phyloP scores from a whole-genome alignment of 2,329 filamentous ascomycete species.

The Blumeria graminis region DNA sequence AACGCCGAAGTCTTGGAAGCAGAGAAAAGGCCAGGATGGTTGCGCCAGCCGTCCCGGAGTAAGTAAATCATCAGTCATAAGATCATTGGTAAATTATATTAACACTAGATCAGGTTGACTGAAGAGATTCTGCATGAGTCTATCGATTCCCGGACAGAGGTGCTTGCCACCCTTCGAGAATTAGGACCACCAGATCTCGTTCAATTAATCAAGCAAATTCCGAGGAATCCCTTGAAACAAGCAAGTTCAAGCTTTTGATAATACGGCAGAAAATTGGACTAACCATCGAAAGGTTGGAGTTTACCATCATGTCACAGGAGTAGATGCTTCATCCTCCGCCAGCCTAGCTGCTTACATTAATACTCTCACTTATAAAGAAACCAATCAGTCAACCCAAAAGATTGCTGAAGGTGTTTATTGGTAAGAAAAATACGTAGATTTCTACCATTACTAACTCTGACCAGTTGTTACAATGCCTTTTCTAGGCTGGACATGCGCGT shows the following conservation, averaged over 20 bases:
- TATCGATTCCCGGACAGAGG: slow-evolving; percentile 79
- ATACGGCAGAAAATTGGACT: not conserved
- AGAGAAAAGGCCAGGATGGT: slow-evolving; percentile 10
- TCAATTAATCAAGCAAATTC: slow-evolving; percentile 60
- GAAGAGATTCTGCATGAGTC: slow-evolving; percentile 84
- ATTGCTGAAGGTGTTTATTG: slow-evolving; percentile 89
- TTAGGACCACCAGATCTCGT: slow-evolving; percentile 89
- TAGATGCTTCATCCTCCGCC: slow-evolving; percentile 91
- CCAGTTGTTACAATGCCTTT: slow-evolving; percentile 91
- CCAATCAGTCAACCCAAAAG: slow-evolving; percentile 53
- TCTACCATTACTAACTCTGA: slow-evolving; percentile 12
- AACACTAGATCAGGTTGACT: slow-evolving; percentile 40
- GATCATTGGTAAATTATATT: slow-evolving; percentile 5
- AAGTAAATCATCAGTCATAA: slow-evolving; percentile 15
- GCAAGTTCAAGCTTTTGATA: slow-evolving; percentile 15
- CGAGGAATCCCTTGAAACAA: slow-evolving; percentile 31
- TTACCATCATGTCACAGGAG: slow-evolving; percentile 93
- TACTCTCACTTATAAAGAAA: slow-evolving; percentile 75
- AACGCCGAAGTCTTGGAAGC: no score
- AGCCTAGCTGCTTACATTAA: slow-evolving; percentile 97
- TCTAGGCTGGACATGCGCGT: slow-evolving; percentile 96
- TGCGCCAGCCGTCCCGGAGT: slow-evolving; percentile 53
- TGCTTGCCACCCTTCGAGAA: slow-evolving; percentile 64
- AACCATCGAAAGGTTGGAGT: slow-evolving; percentile 44
- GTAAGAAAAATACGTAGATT: slow-evolving; percentile 21